Evolutionary conservation across 2,329 filamentous ascomycete species (phyloP).

Genomic region (Bretziella fagacearum): DNA sequence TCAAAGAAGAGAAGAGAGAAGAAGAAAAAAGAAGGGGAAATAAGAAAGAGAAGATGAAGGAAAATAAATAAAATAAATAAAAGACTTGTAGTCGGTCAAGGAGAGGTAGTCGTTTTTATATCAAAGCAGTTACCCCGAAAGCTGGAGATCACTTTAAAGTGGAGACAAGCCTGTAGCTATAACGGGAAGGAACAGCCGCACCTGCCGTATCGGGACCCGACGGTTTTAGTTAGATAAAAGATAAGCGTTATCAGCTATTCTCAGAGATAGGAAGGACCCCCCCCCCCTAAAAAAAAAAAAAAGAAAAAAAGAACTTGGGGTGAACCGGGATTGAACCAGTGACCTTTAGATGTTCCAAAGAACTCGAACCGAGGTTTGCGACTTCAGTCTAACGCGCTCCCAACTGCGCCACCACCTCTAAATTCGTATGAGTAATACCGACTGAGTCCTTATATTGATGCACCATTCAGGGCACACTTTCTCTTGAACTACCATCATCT

Average conservation of each 20-base stretch:
- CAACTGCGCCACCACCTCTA: constrained; percentile 15
- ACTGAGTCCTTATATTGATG: too few relatives aligned
- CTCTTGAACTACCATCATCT: too few relatives aligned
- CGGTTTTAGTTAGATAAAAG: too few relatives aligned
- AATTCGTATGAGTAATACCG: too few relatives aligned
- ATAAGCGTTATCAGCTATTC: not conserved
- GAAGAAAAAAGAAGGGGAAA: not conserved
- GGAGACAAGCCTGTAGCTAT: too few relatives aligned
- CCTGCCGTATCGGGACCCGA: too few relatives aligned
- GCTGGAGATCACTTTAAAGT: too few relatives aligned
- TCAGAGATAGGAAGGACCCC: not conserved
- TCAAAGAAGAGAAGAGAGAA: not conserved
- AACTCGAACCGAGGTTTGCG: constrained; percentile 10
- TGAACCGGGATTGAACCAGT: constrained; percentile 10
- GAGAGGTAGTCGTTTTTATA: not conserved
- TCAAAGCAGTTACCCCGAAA: not conserved
- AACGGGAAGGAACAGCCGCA: too few relatives aligned
- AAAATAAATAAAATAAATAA: not conserved
- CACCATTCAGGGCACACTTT: too few relatives aligned
- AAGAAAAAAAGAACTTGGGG: not conserved
- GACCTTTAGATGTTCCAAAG: constrained; percentile 13
- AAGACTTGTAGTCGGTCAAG: not conserved
- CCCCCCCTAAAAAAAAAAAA: not conserved
- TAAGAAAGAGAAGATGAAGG: not conserved
- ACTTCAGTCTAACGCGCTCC: constrained; percentile 15